Conservation (phyloP, 495 filamentous ascomycete species). For the Terfezia boudieri region DNA sequence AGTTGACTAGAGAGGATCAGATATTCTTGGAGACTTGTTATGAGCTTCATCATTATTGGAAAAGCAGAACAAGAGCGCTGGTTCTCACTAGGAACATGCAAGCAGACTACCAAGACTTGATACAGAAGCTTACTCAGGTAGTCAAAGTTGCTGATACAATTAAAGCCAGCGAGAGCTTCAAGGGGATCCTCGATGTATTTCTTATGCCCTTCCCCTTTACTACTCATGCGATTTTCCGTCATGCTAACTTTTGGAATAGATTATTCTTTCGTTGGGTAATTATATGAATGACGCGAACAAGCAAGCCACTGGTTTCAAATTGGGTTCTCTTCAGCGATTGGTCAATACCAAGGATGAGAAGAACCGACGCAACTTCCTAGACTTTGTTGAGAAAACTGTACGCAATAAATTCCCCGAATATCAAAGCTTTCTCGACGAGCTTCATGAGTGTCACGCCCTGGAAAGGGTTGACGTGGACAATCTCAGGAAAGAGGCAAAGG, state of each 20-base stretch:
- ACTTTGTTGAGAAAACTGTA: slow-evolving; percentile 93
- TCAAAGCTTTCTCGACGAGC: slow-evolving; percentile 73
- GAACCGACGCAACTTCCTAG: slow-evolving; percentile 88
- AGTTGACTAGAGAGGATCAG: slow-evolving; percentile 86
- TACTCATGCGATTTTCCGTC: neutral
- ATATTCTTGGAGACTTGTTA: slow-evolving; percentile 83
- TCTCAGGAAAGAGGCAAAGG: slow-evolving; percentile 67
- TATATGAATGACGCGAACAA: slow-evolving; percentile 99
- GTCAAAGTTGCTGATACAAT: slow-evolving; percentile 72
- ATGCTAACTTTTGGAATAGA: slow-evolving; percentile 8
- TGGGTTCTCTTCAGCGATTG: slow-evolving; percentile 77
- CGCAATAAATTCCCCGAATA: slow-evolving; percentile 90
- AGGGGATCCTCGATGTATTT: slow-evolving; percentile 61
- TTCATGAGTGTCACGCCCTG: slow-evolving; percentile 51
- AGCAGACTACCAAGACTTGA: slow-evolving; percentile 75
- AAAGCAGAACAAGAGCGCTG: slow-evolving; percentile 81
- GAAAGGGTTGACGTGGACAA: slow-evolving; percentile 95
- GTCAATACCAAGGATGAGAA: slow-evolving; percentile 99
- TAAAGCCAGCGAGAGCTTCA: slow-evolving; percentile 70
- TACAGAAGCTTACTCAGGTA: slow-evolving; percentile 55
- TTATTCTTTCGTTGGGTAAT: slow-evolving; percentile 94
- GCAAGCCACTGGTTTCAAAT: slow-evolving; percentile 92
- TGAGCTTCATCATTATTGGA: slow-evolving; percentile 97
- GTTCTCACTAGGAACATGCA: slow-evolving; percentile 68
- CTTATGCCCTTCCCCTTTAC: neutral